phyloP scores from a whole-genome alignment of 176 grass and related monocot species.

The Carex myosuroides region DNA sequence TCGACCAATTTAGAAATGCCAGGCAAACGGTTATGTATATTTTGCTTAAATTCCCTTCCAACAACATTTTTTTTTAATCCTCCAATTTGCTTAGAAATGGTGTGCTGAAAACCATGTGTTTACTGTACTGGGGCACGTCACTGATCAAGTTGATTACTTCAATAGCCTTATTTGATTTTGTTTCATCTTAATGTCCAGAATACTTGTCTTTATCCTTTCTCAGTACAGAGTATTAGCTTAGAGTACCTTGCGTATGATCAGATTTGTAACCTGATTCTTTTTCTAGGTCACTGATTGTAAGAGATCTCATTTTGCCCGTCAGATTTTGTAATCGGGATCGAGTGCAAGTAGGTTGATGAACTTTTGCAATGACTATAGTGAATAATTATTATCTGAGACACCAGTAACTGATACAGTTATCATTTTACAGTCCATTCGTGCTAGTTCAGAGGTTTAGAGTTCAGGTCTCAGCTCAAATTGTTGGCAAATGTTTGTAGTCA shows the following conservation, averaged over 20 bases:
- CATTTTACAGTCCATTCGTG: neutral
- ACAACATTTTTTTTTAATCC: neutral
- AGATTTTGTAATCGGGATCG: too few relatives aligned
- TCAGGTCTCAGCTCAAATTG: neutral
- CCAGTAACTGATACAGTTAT: neutral
- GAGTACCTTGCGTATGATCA: too few relatives aligned
- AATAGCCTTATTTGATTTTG: neutral
- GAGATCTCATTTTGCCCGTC: neutral
- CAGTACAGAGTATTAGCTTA: too few relatives aligned
- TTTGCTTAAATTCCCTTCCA: neutral
- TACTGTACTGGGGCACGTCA: neutral
- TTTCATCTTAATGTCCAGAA: neutral
- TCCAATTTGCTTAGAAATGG: neutral
- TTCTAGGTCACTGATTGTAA: too few relatives aligned
- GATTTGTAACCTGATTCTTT: too few relatives aligned
- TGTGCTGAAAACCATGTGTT: neutral
- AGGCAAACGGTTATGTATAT: neutral
- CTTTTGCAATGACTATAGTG: neutral
- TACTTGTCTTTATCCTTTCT: neutral
- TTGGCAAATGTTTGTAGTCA: neutral
- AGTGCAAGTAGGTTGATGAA: too few relatives aligned
- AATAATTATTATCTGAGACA: neutral
- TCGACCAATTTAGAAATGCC: neutral
- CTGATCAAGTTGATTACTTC: neutral
- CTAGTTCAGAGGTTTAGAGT: neutral